Evolutionary conservation across 805 yeast genomes (phyloP).

Genomic region (Candida corydali): DNA sequence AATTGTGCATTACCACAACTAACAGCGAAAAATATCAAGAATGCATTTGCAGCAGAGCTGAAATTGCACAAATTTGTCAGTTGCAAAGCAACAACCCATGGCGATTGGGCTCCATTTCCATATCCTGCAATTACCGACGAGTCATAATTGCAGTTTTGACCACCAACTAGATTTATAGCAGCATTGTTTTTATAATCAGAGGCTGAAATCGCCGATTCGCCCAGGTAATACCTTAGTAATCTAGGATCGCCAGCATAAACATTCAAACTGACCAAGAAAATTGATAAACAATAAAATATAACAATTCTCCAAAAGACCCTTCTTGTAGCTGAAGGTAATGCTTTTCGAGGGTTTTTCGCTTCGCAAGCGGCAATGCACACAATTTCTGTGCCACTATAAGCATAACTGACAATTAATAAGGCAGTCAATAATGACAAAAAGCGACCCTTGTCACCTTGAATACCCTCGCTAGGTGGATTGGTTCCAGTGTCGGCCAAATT

Average conservation of each 20-base stretch:
- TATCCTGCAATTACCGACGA: constrained; percentile 26
- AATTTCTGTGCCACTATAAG: constrained; percentile 79
- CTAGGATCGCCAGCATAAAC: constrained; percentile 78
- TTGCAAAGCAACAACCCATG: constrained; percentile 43
- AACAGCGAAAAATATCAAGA: constrained; percentile 43
- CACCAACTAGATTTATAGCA: constrained; percentile 34
- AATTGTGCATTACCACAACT: constrained; percentile 45
- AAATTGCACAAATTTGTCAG: constrained; percentile 33
- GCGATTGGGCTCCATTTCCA: constrained; percentile 41
- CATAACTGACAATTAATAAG: constrained; percentile 61
- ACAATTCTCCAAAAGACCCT: constrained; percentile 70
- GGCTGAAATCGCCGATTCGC: constrained; percentile 33
- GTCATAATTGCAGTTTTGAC: constrained; percentile 25
- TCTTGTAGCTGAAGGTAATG: constrained; percentile 73
- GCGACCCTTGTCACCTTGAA: constrained; percentile 57
- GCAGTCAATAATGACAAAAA: constrained; percentile 60
- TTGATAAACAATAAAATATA: constrained; percentile 59
- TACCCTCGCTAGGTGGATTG: constrained; percentile 49
- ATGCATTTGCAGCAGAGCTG: constrained; percentile 38
- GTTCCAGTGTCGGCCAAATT: constrained; percentile 58
- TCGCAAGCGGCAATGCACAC: constrained; percentile 84
- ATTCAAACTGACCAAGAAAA: constrained; percentile 67
- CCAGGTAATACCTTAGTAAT: constrained; percentile 50
- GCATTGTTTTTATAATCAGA: constrained; percentile 18
- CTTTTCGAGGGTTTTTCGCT: constrained; percentile 73